Evolutionary conservation across 108 stramenopile species (phyloP), one percentile per base, ranked within the genome.

Genomic region (Nitzschia sp.): DNA sequence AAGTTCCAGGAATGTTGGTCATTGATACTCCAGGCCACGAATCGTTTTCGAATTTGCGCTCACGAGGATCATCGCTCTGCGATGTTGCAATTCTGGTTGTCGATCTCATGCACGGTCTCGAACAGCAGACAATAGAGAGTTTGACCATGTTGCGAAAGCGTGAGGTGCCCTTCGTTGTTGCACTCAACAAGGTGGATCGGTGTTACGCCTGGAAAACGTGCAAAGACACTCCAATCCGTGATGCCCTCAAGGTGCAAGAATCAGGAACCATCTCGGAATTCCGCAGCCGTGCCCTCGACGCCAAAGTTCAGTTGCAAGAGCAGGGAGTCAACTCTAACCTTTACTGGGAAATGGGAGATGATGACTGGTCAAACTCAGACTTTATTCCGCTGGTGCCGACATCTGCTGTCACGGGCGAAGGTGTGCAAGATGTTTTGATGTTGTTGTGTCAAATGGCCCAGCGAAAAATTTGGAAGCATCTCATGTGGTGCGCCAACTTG

Each of bases 101-200:
- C 9, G 99, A 99, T 91, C 90, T 99, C 54, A 99, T 99, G 99
- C 98, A 99, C 89, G 99, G 99, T 71, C 82, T 99, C 19, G 99
- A 99, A 90, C 99, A 95, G 58, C 98, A 98, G 72, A 99, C 99
- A 2, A 96, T 98, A 69, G 99, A 99, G 76, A 97, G 96, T 85
- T 77, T 99, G 55, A 92, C 91, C 49, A 96, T 99, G 92, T 84
- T 99, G 13, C 77, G 84, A 5, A 78, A 91, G 34, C 86, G 92
- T 35, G 88, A 89, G 48, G 97, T 96, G 35, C 99, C 99, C 8
- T 99, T 98, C 73, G 95, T 99, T 29, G 91, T 98, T 45, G 99
- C 99, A 33, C 83, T 99, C 46, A 99, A 99, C 85, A 99, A 99
- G 88, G 91, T 98, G 17, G 99, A 99, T 85, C 80, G 99, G 26